Evolutionary conservation across 768 basidiomycete species (phyloP).

Genomic region (Russula griseocarnosa): DNA sequence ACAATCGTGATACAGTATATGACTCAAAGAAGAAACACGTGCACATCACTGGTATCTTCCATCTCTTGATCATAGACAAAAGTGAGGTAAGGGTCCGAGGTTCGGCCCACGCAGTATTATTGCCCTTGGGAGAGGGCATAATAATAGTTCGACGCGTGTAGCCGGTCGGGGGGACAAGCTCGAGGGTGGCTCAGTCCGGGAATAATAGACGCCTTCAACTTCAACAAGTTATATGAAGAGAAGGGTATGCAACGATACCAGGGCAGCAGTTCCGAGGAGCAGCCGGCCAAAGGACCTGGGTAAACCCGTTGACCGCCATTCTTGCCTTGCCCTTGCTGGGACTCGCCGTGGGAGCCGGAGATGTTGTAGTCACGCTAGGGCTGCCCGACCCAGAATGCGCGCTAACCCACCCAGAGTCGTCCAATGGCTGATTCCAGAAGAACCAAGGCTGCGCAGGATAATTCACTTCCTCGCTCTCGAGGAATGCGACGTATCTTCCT

Average conservation of each 20-base stretch:
- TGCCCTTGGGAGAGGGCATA: background rate
- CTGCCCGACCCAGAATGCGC: background rate
- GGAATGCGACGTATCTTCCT: constrained; percentile 25
- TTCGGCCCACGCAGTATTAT: background rate
- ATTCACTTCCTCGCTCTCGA: constrained; percentile 18
- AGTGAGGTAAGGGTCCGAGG: background rate
- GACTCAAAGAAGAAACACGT: background rate
- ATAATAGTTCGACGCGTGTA: background rate
- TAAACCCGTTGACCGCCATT: background rate
- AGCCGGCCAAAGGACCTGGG: background rate
- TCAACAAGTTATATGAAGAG: constrained; percentile 4
- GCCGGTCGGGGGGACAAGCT: too few relatives aligned
- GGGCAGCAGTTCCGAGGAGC: background rate
- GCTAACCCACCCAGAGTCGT: constrained; percentile 15
- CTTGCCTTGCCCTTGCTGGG: background rate
- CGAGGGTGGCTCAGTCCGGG: too few relatives aligned
- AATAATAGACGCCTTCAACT: too few relatives aligned
- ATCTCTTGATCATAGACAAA: background rate
- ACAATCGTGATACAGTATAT: background rate
- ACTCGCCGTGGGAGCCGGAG: background rate
- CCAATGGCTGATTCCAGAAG: constrained; percentile 27
- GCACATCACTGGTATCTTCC: background rate
- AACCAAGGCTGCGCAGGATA: constrained; percentile 25
- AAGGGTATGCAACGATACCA: background rate
- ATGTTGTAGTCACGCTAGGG: background rate